Percentiles rank a stretch among this genome's conserved stretches.
phyloP scores from a whole-genome alignment of 129 eudicot species.

The Escallonia herrerae region DNA sequence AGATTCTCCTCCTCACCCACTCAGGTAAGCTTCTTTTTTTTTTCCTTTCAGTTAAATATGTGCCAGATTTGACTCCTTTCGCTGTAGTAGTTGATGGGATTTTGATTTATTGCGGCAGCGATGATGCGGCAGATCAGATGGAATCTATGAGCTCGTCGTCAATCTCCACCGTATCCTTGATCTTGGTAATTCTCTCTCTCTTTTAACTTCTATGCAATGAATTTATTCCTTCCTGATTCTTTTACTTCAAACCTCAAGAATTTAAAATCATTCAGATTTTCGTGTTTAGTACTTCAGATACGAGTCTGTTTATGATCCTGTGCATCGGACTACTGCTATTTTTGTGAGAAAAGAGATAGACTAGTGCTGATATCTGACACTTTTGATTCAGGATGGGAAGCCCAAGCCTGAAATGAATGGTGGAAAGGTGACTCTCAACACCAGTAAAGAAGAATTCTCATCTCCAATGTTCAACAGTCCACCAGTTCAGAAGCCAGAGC shows the following conservation, averaged over 20 bases:
- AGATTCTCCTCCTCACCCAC: slow-evolving; percentile 11
- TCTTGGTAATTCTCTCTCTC: slow-evolving; percentile 23
- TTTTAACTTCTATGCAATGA: neutral
- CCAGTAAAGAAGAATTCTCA: slow-evolving; percentile 1
- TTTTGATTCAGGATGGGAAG: slow-evolving; percentile 27
- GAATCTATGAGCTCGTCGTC: neutral
- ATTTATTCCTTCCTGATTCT: neutral
- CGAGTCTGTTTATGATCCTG: too few species aligned
- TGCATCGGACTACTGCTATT: too few species aligned
- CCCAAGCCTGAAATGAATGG: slow-evolving; percentile 5
- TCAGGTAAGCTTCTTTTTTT: slow-evolving; percentile 14
- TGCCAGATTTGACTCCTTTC: too few species aligned
- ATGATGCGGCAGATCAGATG: slow-evolving; percentile 17
- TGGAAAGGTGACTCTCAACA: neutral
- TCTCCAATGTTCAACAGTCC: neutral
- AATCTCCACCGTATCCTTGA: slow-evolving; percentile 3
- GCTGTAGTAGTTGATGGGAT: neutral
- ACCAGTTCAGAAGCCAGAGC: neutral
- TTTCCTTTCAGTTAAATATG: neutral
- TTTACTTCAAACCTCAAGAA: neutral
- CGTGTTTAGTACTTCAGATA: too few species aligned
- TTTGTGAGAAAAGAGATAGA: too few species aligned
- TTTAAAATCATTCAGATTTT: too few species aligned
- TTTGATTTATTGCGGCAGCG: slow-evolving; percentile 15
- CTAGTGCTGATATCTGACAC: neutral